phyloP scores from a whole-genome alignment of 148 eudicot genomes.

The Salicornia ramosissima region DNA sequence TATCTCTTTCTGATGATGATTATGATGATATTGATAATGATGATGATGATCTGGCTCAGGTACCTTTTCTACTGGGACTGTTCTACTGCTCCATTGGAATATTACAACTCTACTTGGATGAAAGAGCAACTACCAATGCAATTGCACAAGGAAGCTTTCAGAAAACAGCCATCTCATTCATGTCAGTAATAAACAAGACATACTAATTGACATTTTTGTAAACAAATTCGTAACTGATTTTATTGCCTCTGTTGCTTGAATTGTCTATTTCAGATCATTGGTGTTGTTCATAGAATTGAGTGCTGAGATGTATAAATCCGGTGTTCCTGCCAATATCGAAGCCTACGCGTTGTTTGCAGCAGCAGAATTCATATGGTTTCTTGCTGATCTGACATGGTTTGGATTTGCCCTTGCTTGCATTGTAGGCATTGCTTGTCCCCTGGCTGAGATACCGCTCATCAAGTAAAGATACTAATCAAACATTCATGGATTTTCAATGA shows the following conservation, averaged over 20 bases:
- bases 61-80: conserved; percentile 68
- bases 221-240: not conserved
- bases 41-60: conserved; percentile 35
- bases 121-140: conserved; percentile 27
- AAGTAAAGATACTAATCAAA: conserved; percentile 36
- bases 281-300: conserved; percentile 61
- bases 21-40: not conserved
- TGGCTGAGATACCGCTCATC: conserved; percentile 76
- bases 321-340: conserved; percentile 68
- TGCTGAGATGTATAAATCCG: conserved; percentile 72
- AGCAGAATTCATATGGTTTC: conserved; percentile 65
- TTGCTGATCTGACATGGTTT: conserved; percentile 45
- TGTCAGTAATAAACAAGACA: conserved; percentile 34
- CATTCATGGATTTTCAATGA: not conserved
- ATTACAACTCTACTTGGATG: conserved; percentile 62
- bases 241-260: not conserved
- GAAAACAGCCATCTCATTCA: conserved; percentile 47
- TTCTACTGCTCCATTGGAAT: conserved; percentile 69
- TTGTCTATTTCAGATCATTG: conserved; percentile 43
- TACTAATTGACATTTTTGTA: not conserved
- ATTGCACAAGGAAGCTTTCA: conserved; percentile 25
- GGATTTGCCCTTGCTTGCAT: conserved; percentile 74
- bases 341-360: conserved; percentile 72
- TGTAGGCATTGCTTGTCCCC: conserved; percentile 67
- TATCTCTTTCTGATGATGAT: not conserved